Base-by-base conservation (phyloP, 257 asterid species). In the Solanum lignicaule region DNA sequence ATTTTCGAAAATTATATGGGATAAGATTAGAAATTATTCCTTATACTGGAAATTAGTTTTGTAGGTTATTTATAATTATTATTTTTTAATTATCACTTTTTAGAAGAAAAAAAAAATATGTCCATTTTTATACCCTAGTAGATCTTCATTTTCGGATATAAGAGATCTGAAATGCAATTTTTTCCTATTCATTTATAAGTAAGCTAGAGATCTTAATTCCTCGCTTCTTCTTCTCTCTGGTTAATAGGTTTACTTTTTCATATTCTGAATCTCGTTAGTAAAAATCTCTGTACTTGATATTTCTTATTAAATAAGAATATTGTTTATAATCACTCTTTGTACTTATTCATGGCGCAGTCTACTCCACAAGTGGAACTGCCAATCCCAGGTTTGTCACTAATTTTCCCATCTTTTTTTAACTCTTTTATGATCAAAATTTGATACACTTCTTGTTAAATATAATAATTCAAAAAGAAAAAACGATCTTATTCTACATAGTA, bases 311-410 rank as follows among this genome's bases (percentile, higher is more conserved):
- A 32, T 46, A 39, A 69, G 25, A 65, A 15, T 48, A 25, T 9
- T 38, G 58, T 79, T 41, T 81, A 20, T 6, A 16, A 52, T 52
- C 55, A 8, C 29, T 9, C 27, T 20, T 31, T 23, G 35, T 39
- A 69, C 72, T 8, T 33, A 36, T 27, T 69, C 90, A 89, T 89
- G 93, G 90, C 79, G 10, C 25, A 20, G 35, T 66, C 55, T 32
- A 35, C 58, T 79, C 86, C 87, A 79, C 90, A 89, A 83, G 38
- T 91, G 84, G 90, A 88, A 33, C 89, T 89, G 83, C 90, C 89
- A 43, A 84, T 32, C 31, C 16, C 81, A 86, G 93, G 93, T 91
- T 66, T 65, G 87, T 18, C 46, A 75, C 16, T 75, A 41, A 7
- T 12, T 86, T 39, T 31, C 1, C n/a, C 84, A 41, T 39, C 0